A percentile compares a stretch with the other conserved stretches of the same genome.
Conservation (phyloP, 495 filamentous ascomycete genomes). For the Penicillium lividum region DNA sequence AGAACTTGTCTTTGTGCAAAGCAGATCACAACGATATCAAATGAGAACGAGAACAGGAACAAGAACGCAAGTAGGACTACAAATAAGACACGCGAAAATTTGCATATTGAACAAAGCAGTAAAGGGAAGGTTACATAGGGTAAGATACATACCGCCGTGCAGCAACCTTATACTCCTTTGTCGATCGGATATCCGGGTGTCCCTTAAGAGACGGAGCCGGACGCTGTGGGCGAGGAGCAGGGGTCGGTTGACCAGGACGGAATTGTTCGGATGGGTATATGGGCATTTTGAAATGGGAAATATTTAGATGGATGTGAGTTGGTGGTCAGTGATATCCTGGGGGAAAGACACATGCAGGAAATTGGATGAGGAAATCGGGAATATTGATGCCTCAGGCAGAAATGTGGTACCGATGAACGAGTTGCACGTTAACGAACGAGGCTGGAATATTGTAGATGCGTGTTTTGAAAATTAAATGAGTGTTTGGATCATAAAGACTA, state of each 20-base stretch:
- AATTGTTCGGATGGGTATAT: slow-evolving; percentile 10
- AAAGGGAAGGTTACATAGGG: background rate
- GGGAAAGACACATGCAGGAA: background rate
- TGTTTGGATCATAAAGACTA: too few relatives aligned
- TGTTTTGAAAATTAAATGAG: too few relatives aligned
- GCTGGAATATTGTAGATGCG: background rate
- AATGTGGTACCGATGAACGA: background rate
- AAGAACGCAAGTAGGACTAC: background rate
- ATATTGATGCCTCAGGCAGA: slow-evolving; percentile 1
- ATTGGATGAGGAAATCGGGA: background rate
- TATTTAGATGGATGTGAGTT: background rate
- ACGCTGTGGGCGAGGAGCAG: slow-evolving; percentile 13
- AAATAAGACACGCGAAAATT: background rate
- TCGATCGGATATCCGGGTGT: slow-evolving; percentile 29
- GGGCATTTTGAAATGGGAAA: background rate
- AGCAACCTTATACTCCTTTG: slow-evolving; percentile 33
- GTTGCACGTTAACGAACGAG: background rate
- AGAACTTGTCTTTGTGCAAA: background rate
- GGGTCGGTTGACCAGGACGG: slow-evolving; percentile 3
- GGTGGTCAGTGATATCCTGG: background rate
- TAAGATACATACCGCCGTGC: slow-evolving; percentile 24
- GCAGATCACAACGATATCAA: background rate
- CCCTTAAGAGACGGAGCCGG: slow-evolving; percentile 8
- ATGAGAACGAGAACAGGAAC: background rate
- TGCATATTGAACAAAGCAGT: background rate